Evolutionary conservation across 371 early-diverging fungal species (phyloP), one percentile per base, ranked within the genome.

Genomic region (Mucor ambiguus): DNA sequence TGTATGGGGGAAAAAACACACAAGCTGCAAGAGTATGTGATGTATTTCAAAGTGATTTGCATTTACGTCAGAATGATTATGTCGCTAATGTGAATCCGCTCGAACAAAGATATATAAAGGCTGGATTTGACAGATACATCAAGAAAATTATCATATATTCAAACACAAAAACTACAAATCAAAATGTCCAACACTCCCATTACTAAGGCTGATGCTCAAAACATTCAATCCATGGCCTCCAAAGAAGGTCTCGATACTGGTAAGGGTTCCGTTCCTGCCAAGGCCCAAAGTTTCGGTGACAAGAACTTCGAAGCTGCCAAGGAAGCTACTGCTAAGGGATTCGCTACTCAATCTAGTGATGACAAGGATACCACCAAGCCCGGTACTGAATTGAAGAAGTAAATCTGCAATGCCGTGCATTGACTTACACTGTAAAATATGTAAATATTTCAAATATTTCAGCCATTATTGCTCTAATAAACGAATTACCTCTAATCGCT

Each of bases 141-240:
- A 11, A 10, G 4, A 20, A n/a, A 44, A 1, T 46, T 10, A 46
- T 46, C 20, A 1, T 46, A 7, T 20, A 46, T 46, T 46, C 22
- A 46, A 14, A 2, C 22, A 46, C 1, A 22, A 46, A 10, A 29
- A 22, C 1, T 16, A 54, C n/a, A 26, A 41, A 12, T 16, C 30
- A 60, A 60, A 29, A 60, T 60, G 60, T 60, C 60, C 32, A 30
- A 60, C 60, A 44, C 60, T n/a, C 60, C 60, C 20, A 60, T 60
- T 60, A 60, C 60, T 43, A 60, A 60, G 29, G 44, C 41, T 29
- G 60, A 60, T 30, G 60, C 60, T 20, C 43, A 41, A 41, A 60
- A 60, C 26, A 32, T 60, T 30, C 60, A 60, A 60, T 44, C 60
- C 32, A 43, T 44, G 44, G 32, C 29, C 22, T 14, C 26, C 20